Conservation (phyloP, 1,284 basidiomycete genomes). For the Puccinia horiana region DNA sequence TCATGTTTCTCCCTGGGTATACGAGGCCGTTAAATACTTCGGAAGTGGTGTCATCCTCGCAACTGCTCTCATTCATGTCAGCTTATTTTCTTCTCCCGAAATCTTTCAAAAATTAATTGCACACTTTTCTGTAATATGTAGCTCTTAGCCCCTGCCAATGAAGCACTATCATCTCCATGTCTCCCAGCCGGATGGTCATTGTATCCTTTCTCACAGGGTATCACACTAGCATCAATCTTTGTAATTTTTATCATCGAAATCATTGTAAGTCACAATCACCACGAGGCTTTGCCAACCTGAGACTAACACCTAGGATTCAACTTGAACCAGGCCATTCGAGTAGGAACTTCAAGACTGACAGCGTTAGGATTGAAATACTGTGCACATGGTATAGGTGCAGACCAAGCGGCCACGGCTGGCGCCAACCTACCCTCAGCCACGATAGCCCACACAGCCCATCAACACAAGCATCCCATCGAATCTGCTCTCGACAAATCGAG, state of each 20-base stretch:
- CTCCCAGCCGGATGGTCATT: constrained; percentile 70
- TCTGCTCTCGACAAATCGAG: background rate
- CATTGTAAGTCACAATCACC: constrained; percentile 9
- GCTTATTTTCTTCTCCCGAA: background rate
- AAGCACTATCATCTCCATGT: constrained; percentile 72
- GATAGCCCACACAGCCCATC: background rate
- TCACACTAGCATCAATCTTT: constrained; percentile 51
- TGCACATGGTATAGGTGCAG: constrained; percentile 17
- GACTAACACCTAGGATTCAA: background rate
- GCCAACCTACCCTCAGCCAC: background rate
- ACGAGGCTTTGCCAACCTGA: background rate
- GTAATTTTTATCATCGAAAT: constrained; percentile 58
- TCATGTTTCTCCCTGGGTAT: constrained; percentile 15
- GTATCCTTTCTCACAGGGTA: constrained; percentile 63
- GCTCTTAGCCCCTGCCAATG: constrained; percentile 72
- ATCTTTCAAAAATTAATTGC: background rate
- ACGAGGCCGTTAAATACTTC: constrained; percentile 45
- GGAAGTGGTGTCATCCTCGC: constrained; percentile 66
- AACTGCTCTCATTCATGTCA: constrained; percentile 65
- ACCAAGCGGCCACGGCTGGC: background rate
- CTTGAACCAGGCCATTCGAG: constrained; percentile 60
- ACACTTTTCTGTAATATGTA: background rate
- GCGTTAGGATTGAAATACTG: constrained; percentile 47
- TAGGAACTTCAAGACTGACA: constrained; percentile 53
- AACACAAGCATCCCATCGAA: background rate